These are phyloP conservation scores for Raphanus sativus DNA, from an alignment of 345 rosid species.

Conservation along the genomic window DNA sequence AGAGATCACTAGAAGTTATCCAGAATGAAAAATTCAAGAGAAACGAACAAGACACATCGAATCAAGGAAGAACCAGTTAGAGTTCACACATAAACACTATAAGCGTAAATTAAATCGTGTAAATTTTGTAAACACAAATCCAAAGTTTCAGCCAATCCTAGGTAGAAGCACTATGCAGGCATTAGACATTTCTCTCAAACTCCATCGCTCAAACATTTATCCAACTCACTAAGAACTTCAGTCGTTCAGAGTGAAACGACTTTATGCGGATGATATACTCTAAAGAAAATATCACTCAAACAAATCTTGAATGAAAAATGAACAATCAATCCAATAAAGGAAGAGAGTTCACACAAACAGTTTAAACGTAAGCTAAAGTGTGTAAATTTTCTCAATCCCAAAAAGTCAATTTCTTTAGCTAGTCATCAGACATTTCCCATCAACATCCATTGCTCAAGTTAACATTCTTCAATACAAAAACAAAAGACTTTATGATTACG, in stretches of 20 bases:
- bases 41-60: neutral
- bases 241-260: neutral
- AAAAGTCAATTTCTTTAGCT: neutral
- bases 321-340: neutral
- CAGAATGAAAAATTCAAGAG: neutral
- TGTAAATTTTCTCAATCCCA: neutral
- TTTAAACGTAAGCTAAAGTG: neutral
- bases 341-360: constrained; percentile 13
- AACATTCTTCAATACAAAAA: neutral
- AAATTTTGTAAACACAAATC: neutral
- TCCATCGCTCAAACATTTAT: neutral
- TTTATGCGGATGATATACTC: constrained; percentile 16
- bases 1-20: neutral
- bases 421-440: neutral
- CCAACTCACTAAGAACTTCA: neutral
- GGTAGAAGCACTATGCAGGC: neutral
- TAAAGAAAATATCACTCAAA: neutral
- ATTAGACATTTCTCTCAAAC: neutral
- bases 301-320: neutral
- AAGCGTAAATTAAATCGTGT: neutral
- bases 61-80: neutral
- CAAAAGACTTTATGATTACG: neutral
- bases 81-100: neutral
- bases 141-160: neutral
- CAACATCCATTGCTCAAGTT: neutral